Percentiles rank a stretch among this genome's conserved stretches.
Conservation (phyloP, 2,329 filamentous ascomycete species). For the Cytospora piceae region DNA sequence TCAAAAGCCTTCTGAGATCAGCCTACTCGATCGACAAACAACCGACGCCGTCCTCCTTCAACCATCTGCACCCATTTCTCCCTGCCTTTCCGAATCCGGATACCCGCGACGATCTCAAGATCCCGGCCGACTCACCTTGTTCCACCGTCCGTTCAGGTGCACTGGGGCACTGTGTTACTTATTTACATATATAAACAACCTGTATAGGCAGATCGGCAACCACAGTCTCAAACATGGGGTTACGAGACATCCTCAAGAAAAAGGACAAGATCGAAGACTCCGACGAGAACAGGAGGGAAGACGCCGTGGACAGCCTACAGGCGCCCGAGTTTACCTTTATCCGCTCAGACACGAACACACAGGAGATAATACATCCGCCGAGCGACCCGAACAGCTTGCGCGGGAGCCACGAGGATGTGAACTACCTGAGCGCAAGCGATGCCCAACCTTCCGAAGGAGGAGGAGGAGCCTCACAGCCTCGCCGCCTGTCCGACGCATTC, state of each 20-base stretch:
- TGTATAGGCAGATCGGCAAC: neutral
- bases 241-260: slow-evolving; percentile 59
- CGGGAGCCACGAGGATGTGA: slow-evolving; percentile 33
- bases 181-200: neutral
- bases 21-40: slow-evolving; percentile 9
- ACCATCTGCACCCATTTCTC: neutral
- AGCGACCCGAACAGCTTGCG: slow-evolving; percentile 35
- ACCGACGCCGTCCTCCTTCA: neutral
- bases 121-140: neutral
- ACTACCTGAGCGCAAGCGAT: slow-evolving; percentile 36
- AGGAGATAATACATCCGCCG: slow-evolving; percentile 79
- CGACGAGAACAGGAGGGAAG: slow-evolving; percentile 36
- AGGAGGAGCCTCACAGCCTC: slow-evolving; percentile 33
- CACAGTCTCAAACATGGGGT: slow-evolving; percentile 45
- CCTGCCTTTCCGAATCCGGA: neutral
- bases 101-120: slow-evolving; percentile 3
- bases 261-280: slow-evolving; percentile 50
- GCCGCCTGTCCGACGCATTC: slow-evolving; percentile 41
- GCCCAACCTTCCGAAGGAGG: slow-evolving; percentile 20
- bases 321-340: slow-evolving; percentile 79
- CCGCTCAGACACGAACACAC: slow-evolving; percentile 78
- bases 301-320: slow-evolving; percentile 43
- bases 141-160: slow-evolving; percentile 1
- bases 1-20: neutral
- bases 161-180: neutral